phyloP scores from a whole-genome alignment of 176 grass and related monocot species.

The Aegilops tauschii region DNA sequence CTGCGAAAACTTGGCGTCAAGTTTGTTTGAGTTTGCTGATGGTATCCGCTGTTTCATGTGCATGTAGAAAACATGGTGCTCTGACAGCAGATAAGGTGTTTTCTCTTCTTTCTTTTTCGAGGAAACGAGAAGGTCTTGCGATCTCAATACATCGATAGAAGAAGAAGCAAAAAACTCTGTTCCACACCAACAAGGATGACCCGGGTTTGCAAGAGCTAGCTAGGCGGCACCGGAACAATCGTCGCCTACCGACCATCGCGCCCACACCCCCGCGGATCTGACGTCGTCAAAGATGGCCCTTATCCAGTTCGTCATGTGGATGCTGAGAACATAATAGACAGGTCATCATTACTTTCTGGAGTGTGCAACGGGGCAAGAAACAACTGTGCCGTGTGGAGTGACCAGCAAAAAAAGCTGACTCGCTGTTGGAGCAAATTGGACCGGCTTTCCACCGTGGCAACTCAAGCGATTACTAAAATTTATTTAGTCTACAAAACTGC shows the following conservation, averaged over 20 bases:
- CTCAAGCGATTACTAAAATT: constrained; percentile 14
- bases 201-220: too few relatives aligned
- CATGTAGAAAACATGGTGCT: too few relatives aligned
- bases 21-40: too few relatives aligned
- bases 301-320: neutral
- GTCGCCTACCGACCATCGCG: too few relatives aligned
- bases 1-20: too few relatives aligned
- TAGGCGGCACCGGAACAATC: too few relatives aligned
- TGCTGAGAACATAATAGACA: neutral
- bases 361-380: constrained; percentile 15
- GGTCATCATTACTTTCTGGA: constrained; percentile 20
- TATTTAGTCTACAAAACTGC: constrained; percentile 31
- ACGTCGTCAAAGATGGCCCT: neutral
- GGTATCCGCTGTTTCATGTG: too few relatives aligned
- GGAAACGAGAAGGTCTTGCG: too few relatives aligned
- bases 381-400: constrained; percentile 15
- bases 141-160: too few relatives aligned
- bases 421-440: constrained; percentile 37
- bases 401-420: constrained; percentile 14
- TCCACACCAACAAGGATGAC: too few relatives aligned
- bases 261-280: neutral
- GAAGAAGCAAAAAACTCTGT: neutral
- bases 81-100: too few relatives aligned
- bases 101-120: too few relatives aligned
- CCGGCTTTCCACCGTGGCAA: constrained; percentile 46